These are phyloP conservation scores for Rhododendron kiyosumense DNA, from an alignment of 148 eudicot species.

Conservation along the genomic window DNA sequence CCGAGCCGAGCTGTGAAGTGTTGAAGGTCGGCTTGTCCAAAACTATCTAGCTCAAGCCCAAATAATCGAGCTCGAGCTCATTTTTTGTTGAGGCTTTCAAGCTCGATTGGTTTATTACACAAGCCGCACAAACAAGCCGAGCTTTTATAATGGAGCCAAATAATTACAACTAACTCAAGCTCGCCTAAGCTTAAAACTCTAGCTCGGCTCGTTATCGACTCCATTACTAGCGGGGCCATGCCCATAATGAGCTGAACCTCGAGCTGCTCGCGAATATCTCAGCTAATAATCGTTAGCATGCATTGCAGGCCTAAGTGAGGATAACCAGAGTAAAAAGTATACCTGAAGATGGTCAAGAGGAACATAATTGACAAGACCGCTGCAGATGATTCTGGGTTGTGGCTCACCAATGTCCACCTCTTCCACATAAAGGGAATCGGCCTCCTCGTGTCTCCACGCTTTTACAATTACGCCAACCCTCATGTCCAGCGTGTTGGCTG, in stretches of 20 bases:
- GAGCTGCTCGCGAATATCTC: not conserved
- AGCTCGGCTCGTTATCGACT: no score
- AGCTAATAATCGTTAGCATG: not conserved
- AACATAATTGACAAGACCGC: constrained; percentile 81
- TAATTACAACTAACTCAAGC: no score
- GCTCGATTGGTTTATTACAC: not conserved
- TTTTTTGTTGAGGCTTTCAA: not conserved
- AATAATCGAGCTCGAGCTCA: not conserved
- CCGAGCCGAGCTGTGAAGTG: not conserved
- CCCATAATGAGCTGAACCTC: not conserved
- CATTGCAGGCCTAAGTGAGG: not conserved
- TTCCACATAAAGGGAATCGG: constrained; percentile 80
- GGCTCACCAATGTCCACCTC: constrained; percentile 85
- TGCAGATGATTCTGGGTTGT: constrained; percentile 71
- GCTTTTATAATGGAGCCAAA: not conserved
- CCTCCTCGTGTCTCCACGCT: constrained; percentile 83
- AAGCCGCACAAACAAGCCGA: not conserved
- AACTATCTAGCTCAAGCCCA: not conserved
- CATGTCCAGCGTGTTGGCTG: constrained; percentile 58
- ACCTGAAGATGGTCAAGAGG: constrained; percentile 75
- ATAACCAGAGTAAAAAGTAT: not conserved
- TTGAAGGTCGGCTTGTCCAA: not conserved
- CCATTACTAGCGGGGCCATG: no score
- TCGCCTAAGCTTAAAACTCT: not conserved
- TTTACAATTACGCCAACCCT: constrained; percentile 71